A percentile compares a stretch with the other conserved stretches of the same genome.
These are phyloP conservation scores for Pseudomonodictys pantanalensis DNA, from an alignment of 495 filamentous ascomycete genomes.

Conservation along the genomic window DNA sequence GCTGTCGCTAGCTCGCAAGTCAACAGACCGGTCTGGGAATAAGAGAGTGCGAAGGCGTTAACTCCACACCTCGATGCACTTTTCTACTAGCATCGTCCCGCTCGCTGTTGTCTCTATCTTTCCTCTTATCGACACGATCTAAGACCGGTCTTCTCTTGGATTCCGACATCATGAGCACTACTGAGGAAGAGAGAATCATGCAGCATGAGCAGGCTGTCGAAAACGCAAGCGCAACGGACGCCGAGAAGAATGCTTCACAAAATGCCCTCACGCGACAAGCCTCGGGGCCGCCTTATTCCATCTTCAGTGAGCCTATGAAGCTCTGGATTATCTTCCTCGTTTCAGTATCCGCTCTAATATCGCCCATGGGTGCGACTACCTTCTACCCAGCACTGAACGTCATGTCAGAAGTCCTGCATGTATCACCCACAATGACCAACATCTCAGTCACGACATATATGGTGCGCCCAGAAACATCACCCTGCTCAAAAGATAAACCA, in stretches of 20 bases:
- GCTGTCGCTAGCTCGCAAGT: too few species aligned
- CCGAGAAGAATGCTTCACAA: constrained; percentile 1
- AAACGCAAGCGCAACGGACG: too few species aligned
- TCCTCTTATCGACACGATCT: too few species aligned
- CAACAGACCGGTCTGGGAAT: too few species aligned
- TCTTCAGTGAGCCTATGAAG: constrained; percentile 34
- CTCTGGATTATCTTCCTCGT: constrained; percentile 36
- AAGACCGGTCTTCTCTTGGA: too few species aligned
- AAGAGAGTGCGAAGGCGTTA: too few species aligned
- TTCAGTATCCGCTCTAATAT: constrained; percentile 35
- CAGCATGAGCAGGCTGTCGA: too few species aligned
- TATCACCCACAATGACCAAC: constrained; percentile 36
- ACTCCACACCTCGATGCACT: too few species aligned
- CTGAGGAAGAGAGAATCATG: too few species aligned
- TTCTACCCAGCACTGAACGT: constrained; percentile 39
- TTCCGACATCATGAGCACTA: too few species aligned
- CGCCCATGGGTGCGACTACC: constrained; percentile 35
- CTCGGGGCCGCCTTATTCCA: constrained; percentile 33
- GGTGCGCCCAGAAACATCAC: constrained; percentile 29
- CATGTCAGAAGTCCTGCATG: constrained; percentile 28
- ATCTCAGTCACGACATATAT: constrained; percentile 40
- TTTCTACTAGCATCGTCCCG: too few species aligned
- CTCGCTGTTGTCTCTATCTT: too few species aligned
- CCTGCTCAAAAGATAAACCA: neutral
- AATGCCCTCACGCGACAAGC: constrained; percentile 2